Base-by-base conservation (phyloP, 768 basidiomycete species). In the Sporobolomyces phaffii region DNA sequence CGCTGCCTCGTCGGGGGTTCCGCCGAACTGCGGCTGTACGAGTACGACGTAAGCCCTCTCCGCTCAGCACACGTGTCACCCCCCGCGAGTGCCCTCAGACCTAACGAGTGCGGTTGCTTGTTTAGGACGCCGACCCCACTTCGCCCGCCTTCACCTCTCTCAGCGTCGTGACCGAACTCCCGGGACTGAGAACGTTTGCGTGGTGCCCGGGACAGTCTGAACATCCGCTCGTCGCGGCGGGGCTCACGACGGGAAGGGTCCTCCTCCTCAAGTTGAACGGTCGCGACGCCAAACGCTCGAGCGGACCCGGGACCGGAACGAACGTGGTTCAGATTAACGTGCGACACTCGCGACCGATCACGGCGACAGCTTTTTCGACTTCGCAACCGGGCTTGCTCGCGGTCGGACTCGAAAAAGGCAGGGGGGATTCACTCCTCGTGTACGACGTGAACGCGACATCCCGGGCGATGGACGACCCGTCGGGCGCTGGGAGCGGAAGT, bases 381-480 rank as follows among this genome's bases (percentile, higher is more conserved):
- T 29, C 56, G 17, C 64, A 71, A 33, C 68, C 73, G 22, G 69
- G 65, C 17, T 54, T 72, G 5, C 69, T 74, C 38, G 73, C 69
- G 22, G 64, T 72, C 44, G 73, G 73, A 4, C 67, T 73, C 48
- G 73, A 74, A 18, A 74, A 74, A 48, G 73, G 65, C 5, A 53
- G 73, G n/a, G 71, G 69, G 24, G 72, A 70, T 38, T 70, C 68
- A 0, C 68, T 74, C 6, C 69, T 73, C 33, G 60, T 74, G 15
- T 74, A 62, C 64, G 73, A 74, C 62, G 38, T 72, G 41, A 47
- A 62, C 40, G 43, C 60, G 24, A 31, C 60, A 9, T 26, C 48
- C 40, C 54, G 62, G 48, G 40, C 57, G 28, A 7, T 65, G 64
- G 60, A 51, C n/a, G n/a, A n/a, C n/a, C n/a, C n/a, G n/a, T n/a